phyloP scores from a whole-genome alignment of 2,329 filamentous ascomycete species.

The Cordyceps fumosorosea region DNA sequence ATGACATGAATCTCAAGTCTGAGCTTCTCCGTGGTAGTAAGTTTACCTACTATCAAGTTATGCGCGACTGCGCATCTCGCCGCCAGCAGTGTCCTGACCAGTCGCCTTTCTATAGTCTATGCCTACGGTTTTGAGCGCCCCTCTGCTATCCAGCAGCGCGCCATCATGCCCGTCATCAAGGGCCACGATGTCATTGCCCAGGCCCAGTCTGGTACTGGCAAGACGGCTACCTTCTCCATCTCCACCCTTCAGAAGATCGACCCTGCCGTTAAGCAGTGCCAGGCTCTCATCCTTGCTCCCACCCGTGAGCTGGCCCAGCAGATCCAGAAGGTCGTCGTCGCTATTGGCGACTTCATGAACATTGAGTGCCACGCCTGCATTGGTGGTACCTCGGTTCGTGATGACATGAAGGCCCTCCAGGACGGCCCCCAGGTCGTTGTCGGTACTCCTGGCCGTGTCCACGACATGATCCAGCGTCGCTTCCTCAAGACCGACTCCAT shows the following conservation, averaged over 20 bases:
- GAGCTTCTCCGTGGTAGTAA: conserved; percentile 91
- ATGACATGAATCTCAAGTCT: conserved; percentile 93
- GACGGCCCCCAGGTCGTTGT: conserved; percentile 96
- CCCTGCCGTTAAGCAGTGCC: conserved; percentile 87
- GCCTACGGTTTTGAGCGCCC: conserved; percentile 99
- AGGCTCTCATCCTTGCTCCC: conserved; percentile 95
- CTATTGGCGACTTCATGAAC: conserved; percentile 99
- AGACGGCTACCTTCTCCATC: conserved; percentile 99
- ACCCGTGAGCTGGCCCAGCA: conserved; percentile 98
- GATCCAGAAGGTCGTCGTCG: conserved; percentile 98
- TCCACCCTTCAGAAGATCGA: conserved; percentile 99
- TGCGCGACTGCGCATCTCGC: conserved; percentile 7
- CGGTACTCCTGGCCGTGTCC: conserved; percentile 95
- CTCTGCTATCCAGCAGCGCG: conserved; percentile 99
- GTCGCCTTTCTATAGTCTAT: conserved; percentile 55
- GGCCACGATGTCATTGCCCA: conserved; percentile 99
- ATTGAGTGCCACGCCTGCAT: conserved; percentile 99
- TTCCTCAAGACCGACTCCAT: conserved; percentile 95
- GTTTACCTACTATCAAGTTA: conserved; percentile 19
- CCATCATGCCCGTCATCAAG: conserved; percentile 99
- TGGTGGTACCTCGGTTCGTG: conserved; percentile 94
- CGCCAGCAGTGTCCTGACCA: conserved; percentile 19
- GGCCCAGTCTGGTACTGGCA: conserved; percentile 98
- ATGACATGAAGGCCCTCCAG: conserved; percentile 96
- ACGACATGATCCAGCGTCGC: conserved; percentile 98